phyloP scores from a whole-genome alignment of 2,329 filamentous ascomycete genomes.

The Aotearoamyces nothofagi region DNA sequence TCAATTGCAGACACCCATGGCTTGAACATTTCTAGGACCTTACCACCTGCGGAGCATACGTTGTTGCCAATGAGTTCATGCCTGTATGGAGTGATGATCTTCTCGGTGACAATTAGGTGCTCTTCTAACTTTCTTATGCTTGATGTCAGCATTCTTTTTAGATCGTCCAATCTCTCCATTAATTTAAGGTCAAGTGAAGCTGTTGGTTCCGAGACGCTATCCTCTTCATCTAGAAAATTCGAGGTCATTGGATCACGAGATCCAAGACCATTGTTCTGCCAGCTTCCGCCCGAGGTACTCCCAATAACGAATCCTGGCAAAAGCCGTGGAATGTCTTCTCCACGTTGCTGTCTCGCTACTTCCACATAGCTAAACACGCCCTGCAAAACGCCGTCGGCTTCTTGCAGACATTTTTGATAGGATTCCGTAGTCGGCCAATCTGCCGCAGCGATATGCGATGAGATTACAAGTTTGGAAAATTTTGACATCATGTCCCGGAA shows the following conservation, averaged over 20 bases:
- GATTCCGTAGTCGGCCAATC: conserved; percentile 94
- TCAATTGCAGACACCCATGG: conserved; percentile 84
- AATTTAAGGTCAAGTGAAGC: conserved; percentile 61
- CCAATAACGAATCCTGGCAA: conserved; percentile 88
- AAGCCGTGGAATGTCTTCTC: conserved; percentile 83
- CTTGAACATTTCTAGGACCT: conserved; percentile 76
- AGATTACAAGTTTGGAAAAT: conserved; percentile 97
- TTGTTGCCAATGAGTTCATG: conserved; percentile 73
- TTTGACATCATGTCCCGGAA: conserved; percentile 99
- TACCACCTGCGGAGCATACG: conserved; percentile 63
- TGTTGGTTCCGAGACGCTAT: conserved; percentile 55
- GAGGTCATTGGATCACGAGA: conserved; percentile 59
- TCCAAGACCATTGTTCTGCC: conserved; percentile 58
- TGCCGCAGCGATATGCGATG: conserved; percentile 90
- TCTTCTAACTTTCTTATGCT: conserved; percentile 81
- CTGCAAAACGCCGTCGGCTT: conserved; percentile 90
- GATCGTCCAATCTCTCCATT: conserved; percentile 70
- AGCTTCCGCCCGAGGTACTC: conserved; percentile 70
- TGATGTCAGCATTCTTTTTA: conserved; percentile 72
- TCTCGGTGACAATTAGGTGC: conserved; percentile 61
- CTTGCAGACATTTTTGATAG: conserved; percentile 85
- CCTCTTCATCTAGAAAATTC: conserved; percentile 75
- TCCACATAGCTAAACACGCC: conserved; percentile 96
- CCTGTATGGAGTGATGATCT: conserved; percentile 62
- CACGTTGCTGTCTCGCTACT: conserved; percentile 81